These are phyloP conservation scores for Leccinum obscurum DNA, from an alignment of 768 basidiomycete genomes.

Conservation along the genomic window DNA sequence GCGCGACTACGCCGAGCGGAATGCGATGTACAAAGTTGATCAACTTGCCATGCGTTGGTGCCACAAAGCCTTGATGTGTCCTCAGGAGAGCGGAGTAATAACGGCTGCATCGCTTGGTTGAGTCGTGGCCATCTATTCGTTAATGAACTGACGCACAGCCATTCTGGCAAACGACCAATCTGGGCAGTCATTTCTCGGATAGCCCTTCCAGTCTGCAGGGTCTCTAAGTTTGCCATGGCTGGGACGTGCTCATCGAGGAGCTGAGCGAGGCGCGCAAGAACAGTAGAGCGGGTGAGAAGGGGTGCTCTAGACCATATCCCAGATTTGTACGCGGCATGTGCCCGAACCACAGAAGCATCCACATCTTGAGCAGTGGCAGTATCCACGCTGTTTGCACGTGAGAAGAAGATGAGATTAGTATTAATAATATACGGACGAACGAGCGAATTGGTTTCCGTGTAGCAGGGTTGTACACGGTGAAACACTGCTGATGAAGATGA, in stretches of 20 bases:
- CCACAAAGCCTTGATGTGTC: conserved; percentile 66
- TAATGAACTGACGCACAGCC: conserved; percentile 59
- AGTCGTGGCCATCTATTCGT: background rate
- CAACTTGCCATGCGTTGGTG: conserved; percentile 77
- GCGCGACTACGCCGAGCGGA: conserved; percentile 86
- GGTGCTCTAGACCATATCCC: conserved; percentile 74
- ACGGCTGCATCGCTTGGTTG: conserved; percentile 44
- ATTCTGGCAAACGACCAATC: conserved; percentile 76
- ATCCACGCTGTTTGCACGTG: conserved; percentile 44
- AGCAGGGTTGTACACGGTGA: conserved; percentile 66
- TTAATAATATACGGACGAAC: conserved; percentile 48
- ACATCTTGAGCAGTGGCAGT: conserved; percentile 56
- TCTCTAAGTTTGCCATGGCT: conserved; percentile 64
- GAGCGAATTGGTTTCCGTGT: conserved; percentile 58
- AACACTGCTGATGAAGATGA: conserved; percentile 6
- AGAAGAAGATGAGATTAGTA: conserved; percentile 33
- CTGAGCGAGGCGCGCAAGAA: conserved; percentile 65
- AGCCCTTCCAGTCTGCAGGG: conserved; percentile 76
- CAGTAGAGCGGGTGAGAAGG: conserved; percentile 56
- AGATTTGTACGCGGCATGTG: conserved; percentile 59
- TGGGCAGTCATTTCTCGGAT: conserved; percentile 84
- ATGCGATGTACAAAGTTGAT: conserved; percentile 79
- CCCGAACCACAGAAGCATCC: conserved; percentile 47
- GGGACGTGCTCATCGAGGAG: conserved; percentile 56
- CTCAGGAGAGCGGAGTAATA: conserved; percentile 77